Evolutionary conservation across 257 asterid genomes (phyloP).

Genomic region (Lycium ferocissimum): DNA sequence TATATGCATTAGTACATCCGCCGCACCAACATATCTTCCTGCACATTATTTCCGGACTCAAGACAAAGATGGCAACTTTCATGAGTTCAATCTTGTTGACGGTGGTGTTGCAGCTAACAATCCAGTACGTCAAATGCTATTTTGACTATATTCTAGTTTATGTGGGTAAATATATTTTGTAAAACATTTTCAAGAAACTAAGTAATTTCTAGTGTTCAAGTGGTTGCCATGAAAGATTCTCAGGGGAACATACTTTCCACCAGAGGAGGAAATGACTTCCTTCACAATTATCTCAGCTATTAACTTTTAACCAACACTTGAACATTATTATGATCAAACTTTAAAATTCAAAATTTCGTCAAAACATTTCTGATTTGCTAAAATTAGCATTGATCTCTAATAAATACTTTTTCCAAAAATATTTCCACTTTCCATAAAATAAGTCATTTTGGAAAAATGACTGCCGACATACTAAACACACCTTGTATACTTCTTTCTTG

Average conservation of each 20-base stretch:
- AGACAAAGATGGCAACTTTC: conserved; percentile 37
- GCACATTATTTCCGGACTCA: conserved; percentile 47
- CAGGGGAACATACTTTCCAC: too few species aligned
- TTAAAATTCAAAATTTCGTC: background rate
- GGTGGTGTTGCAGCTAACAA: conserved; percentile 70
- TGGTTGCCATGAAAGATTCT: too few species aligned
- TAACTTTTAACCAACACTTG: too few species aligned
- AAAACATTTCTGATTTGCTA: background rate
- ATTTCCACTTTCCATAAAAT: background rate
- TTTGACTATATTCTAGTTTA: background rate
- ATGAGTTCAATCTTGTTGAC: conserved; percentile 47
- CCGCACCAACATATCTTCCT: conserved; percentile 66
- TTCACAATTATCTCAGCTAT: background rate
- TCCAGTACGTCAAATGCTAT: conserved; percentile 47
- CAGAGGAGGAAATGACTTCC: background rate
- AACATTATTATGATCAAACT: background rate
- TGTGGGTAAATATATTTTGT: background rate
- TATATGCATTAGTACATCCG: conserved; percentile 56
- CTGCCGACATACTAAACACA: too few species aligned
- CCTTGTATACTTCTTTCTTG: too few species aligned
- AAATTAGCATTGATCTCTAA: too few species aligned
- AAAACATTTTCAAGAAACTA: background rate
- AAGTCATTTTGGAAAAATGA: background rate
- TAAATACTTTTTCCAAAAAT: too few species aligned
- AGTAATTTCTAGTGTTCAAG: background rate